Evolutionary conservation across 2,329 filamentous ascomycete species (phyloP), one percentile per base, ranked within the genome.

Genomic region (Fusarium sp.): DNA sequence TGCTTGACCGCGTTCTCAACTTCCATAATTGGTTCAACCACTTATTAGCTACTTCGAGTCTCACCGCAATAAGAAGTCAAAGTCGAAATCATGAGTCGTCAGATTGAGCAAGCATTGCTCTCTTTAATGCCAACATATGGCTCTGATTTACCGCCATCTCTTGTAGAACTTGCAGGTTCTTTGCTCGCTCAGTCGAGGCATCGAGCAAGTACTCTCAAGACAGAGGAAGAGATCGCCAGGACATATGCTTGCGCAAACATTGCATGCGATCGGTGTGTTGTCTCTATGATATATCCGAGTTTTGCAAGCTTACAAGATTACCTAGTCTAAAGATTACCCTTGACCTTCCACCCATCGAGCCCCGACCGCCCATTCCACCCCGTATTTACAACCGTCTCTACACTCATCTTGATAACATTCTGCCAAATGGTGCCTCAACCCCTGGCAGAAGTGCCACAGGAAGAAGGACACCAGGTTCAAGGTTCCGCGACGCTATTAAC

Each of bases 141-240:
- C 66, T 86, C 87, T 30, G 83, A 88, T 48, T 82, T 95, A 1
- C 92, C 93, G 0, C 83, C 85, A 13, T 84, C 89, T n/a, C 88
- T 97, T 7, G 79, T 93, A 60, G 88, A 92, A 60, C 85, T 94
- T 12, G 89, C 93, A 2, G 84, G 86, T 53, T 93, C 91, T 11
- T 83, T 97, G 9, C 87, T 97, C 45, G 90, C 92, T 3, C 93
- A 96, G 79, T 97, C 93, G 14, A 89, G 93, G 34, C 89, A 90
- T 76, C 90, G 89, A 74, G 93, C 93, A 51, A 90, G 89, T 75
- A 91, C 88, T 18, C 84, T 98, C 55, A 97, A 94, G 77, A 86
- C 90, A 5, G 93, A 97, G 58, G 94, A 97, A 78, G 94, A 98
- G 78, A 89, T 96, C 69, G 93, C 91, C n/a, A 87, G 94, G 21